Evolutionary conservation across 129 eudicot species (phyloP), one percentile per base, ranked within the genome.

Genomic region (Flaveria trinervia): DNA sequence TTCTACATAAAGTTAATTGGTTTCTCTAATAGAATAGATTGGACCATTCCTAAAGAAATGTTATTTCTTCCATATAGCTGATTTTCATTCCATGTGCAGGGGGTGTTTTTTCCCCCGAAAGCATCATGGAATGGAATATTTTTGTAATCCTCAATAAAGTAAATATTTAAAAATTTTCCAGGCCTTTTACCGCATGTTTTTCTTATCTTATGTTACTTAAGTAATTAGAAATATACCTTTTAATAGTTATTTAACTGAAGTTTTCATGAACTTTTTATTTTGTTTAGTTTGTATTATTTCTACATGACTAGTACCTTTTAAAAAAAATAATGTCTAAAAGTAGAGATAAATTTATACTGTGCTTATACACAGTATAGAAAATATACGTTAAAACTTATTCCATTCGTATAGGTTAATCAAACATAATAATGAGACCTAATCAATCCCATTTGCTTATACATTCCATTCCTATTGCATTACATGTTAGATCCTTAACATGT

Each of bases 381-480:
- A 17, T 41, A 16, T 36, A 65, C 16, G 36, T 16, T n/a, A 9
- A 65, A 65, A 65, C 50, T 65, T 9, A 39, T 39, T 39, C 71
- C 45, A 30, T 28, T 16, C 51, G 15, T 65, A 16, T 36, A 36
- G 26, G 49, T 16, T 14, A 39, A 36, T n/a, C 14, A 33, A 65
- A 65, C 70, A 65, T 33, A 14, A 41, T 28, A 62, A 28, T 62
- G 16, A 62, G 43, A 61, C 11, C 5, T 26, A n/a, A 61, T 4
- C 18, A 30, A 30, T 28, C 1, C 15, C 26, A 66, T 7, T 39
- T 39, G 7, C 14, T 66, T 39, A 25, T 16, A 7, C 46, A 33
- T 65, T 65, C 70, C 22, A 65, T 65, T 65, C 70, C 48, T 65
- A 15, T 62, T 15, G 46, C 46, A 8, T 65, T 30, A 65, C 49